Percentiles rank a stretch among this genome's conserved stretches.
Conservation (phyloP, 345 rosid genomes). For the Cardiospermum halicacabum region DNA sequence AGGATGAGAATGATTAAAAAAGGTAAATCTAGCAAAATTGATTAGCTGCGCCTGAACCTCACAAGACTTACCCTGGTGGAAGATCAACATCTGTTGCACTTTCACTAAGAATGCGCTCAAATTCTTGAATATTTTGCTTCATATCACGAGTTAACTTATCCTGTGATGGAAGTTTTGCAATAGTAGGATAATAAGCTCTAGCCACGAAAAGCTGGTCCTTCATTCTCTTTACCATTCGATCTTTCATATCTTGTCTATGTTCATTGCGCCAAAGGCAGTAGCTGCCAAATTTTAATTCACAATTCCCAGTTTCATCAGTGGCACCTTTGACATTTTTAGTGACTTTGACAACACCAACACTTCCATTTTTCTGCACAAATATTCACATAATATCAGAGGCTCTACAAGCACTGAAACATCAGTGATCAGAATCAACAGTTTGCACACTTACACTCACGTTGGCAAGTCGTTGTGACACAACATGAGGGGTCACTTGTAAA, state of each 20-base stretch:
- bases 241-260: constrained; percentile 81
- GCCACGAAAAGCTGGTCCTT: constrained; percentile 92
- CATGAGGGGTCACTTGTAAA: constrained; percentile 17
- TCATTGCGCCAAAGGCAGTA: constrained; percentile 91
- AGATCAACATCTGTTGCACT: constrained; percentile 80
- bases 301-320: constrained; percentile 43
- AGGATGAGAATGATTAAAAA: neutral
- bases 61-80: constrained; percentile 69
- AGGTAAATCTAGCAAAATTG: neutral
- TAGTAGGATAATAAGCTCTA: constrained; percentile 89
- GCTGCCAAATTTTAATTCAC: constrained; percentile 83
- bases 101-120: constrained; percentile 88
- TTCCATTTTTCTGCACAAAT: constrained; percentile 37
- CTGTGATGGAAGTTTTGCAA: constrained; percentile 85
- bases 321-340: constrained; percentile 17
- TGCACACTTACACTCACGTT: constrained; percentile 37
- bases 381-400: constrained; percentile 13
- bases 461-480: constrained; percentile 20
- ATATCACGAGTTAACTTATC: constrained; percentile 66
- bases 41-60: constrained; percentile 4
- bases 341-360: constrained; percentile 14
- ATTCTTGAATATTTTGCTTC: constrained; percentile 87
- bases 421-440: constrained; percentile 3
- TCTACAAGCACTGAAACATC: constrained; percentile 5
- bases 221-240: constrained; percentile 72